phyloP scores from a whole-genome alignment of 1,139 yeast genomes.

The Ogataea hybrid region DNA sequence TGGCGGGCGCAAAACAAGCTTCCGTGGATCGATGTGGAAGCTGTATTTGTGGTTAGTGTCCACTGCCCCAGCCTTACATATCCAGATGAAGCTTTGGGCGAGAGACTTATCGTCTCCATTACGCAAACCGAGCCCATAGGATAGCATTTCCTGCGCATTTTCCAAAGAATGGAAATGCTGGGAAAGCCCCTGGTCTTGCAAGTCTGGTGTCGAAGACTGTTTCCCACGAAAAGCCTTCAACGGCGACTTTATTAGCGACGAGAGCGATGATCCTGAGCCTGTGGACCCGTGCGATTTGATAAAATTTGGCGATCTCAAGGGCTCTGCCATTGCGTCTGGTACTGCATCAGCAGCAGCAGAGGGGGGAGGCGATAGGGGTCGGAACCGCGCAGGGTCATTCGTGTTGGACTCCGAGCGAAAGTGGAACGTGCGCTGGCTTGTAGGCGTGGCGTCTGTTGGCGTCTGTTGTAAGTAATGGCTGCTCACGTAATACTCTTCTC shows the following conservation, averaged over 20 bases:
- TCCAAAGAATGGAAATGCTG: slow-evolving; percentile 62
- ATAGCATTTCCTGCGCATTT: slow-evolving; percentile 64
- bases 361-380: slow-evolving; percentile 6
- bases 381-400: background rate
- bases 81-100: slow-evolving; percentile 58
- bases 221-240: slow-evolving; percentile 5
- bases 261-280: slow-evolving; percentile 7
- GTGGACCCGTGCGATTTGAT: slow-evolving; percentile 6
- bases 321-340: background rate
- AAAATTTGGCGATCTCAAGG: slow-evolving; percentile 3
- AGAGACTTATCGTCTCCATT: slow-evolving; percentile 44
- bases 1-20: slow-evolving; percentile 31
- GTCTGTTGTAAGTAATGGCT: background rate
- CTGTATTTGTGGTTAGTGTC: slow-evolving; percentile 29
- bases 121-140: slow-evolving; percentile 68
- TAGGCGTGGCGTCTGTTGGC: background rate
- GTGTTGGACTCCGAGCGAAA: background rate
- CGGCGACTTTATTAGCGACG: slow-evolving; percentile 9
- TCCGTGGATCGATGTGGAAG: slow-evolving; percentile 34
- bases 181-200: slow-evolving; percentile 38
- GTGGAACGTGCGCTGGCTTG: background rate
- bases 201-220: slow-evolving; percentile 15
- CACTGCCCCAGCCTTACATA: slow-evolving; percentile 46
- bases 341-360: slow-evolving; percentile 1
- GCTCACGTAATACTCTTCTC: slow-evolving; percentile 1